Base-by-base conservation (phyloP, 371 early-diverging fungal genomes). In the Mortierella sp. region DNA sequence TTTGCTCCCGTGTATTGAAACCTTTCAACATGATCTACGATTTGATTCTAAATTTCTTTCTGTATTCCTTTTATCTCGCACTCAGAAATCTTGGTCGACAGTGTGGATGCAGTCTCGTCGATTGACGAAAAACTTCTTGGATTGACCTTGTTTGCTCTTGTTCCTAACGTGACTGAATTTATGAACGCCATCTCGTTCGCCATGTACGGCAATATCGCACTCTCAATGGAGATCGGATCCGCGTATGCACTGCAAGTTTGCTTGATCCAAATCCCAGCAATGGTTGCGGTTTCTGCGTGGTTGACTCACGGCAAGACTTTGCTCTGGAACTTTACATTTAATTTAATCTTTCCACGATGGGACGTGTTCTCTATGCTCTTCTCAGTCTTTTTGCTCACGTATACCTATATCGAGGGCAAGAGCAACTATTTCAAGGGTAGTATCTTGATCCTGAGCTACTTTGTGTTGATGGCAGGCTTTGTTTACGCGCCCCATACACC, bases 151-250 rank as follows among this genome's bases (percentile, higher is more conserved):
- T 97, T 98, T 88, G 96, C 98, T 2, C 76, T 98, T 63, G 98
- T 96, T 3, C 99, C 99, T n/a, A 95, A 93, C 66, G 93, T 97
- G 51, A 96, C 99, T 17, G 99, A 98, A 85, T 97, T 98, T 77
- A 93, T 96, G 88, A 98, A 98, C 79, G 98, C 97, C 42, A 95
- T 97, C 67, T 94, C 97, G 5, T 98, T 98, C 88, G 97, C 98
- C 15, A 83, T 95, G 64, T 87, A 93, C 77, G 95, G 95, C 55
- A 97, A 97, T 82, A 96, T 98, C 83, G 95, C 94, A 0, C 87
- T 98, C 40, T 93, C 96, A 67, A 90, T 98, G 85, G 98, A 98
- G 82, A 97, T 98, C 72, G 97, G 97, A n/a, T 96, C 96, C 23
- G 97, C 97, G 0, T 98, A 98, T 83, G 95, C 97, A 13, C 89